Conservation (phyloP, 2,329 filamentous ascomycete genomes). For the Pseudogymnoascus sp. region DNA sequence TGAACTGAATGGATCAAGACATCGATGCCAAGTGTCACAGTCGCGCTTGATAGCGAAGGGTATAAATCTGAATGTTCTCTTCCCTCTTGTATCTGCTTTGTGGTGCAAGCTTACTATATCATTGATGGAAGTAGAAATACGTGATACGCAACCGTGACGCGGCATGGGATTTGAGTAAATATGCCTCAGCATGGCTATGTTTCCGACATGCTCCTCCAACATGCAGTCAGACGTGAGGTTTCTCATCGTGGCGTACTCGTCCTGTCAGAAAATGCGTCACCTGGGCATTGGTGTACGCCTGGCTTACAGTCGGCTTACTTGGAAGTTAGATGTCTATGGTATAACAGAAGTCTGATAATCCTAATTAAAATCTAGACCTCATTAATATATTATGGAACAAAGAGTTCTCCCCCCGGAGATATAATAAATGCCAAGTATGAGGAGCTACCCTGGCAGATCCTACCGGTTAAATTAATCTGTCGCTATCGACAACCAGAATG, state of each 20-base stretch:
- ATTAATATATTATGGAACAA: neutral
- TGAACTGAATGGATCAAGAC: neutral
- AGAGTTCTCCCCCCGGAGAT: neutral
- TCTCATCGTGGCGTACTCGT: neutral
- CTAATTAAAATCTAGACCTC: neutral
- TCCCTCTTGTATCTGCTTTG: neutral
- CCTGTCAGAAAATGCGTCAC: neutral
- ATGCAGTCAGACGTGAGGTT: neutral
- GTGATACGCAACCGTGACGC: neutral
- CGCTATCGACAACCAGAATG: neutral
- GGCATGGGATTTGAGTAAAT: neutral
- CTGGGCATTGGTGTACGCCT: neutral
- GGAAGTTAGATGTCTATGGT: neutral
- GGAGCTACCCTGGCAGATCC: neutral
- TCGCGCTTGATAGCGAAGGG: no score
- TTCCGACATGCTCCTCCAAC: neutral
- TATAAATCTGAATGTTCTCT: neutral
- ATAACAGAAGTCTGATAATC: neutral
- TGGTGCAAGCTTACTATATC: neutral
- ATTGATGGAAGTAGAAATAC: neutral
- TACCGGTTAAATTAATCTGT: neutral
- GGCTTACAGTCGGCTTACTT: neutral
- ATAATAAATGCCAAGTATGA: neutral
- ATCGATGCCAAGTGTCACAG: neutral
- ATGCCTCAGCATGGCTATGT: neutral